Base-by-base conservation (phyloP, 2,329 filamentous ascomycete genomes). In the Colletotrichum ledebouriae region DNA sequence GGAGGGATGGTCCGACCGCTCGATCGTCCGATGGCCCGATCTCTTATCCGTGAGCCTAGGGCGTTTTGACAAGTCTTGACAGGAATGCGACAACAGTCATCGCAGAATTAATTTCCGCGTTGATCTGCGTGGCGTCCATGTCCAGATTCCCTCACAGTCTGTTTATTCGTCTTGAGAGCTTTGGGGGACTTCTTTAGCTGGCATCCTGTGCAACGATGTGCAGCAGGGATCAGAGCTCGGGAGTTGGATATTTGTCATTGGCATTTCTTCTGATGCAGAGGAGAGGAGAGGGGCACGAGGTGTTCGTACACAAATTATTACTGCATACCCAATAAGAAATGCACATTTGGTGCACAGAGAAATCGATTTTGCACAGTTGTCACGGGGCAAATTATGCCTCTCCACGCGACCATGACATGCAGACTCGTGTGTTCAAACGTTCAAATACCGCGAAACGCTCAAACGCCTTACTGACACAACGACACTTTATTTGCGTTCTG, bases 1-100 rank as follows among this genome's bases (percentile, higher is more conserved):
- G 44, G 53, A 46, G 50, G 39, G 50, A 53, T 37, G 42, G 34
- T 46, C 59, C 59, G 59, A 20, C 22, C 22, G 42, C 17, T 42
- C 25, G 59, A 50, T 33, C 25, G 25, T 52, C 25, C 39, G 64
- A 63, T 61, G 22, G 41, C 37, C 57, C 49, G 63, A 61, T 37
- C 49, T 29, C 15, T 17, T 29, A 29, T 29, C 58, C 46, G 29
- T 25, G 58, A 29, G 37, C 37, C 37, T 39, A 39, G 37, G 37
- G 20, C 22, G 34, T 58, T 44, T 58, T 39, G 37, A 12, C 37
- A 39, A 20, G 52, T 55, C 33, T 53, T 39, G 34, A 55, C 52
- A 55, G 33, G 52, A 55, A 25, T 55, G 34, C 33, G 52, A 41
- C 52, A 41, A 33, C 52, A 55, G 34, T 46, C 39, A 34, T 58